These are phyloP conservation scores for Tetrahymena thermophila DNA, from an alignment of 73 alveolate species.

Conservation along the genomic window DNA sequence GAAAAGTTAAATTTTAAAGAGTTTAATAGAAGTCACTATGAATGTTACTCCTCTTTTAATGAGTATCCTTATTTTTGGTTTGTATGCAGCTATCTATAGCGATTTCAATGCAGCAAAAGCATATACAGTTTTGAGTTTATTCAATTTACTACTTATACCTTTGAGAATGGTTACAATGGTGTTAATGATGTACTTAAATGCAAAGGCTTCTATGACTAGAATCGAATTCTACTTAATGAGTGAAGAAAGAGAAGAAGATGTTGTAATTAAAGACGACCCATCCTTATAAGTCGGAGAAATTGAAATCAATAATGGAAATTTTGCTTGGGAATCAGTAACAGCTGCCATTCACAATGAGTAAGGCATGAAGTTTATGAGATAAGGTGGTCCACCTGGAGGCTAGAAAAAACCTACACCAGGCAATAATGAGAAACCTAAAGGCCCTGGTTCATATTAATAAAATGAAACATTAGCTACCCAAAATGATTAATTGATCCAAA, in stretches of 20 bases:
- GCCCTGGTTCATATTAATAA: background rate
- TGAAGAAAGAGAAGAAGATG: background rate
- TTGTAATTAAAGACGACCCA: background rate
- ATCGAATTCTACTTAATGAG: background rate
- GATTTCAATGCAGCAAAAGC: constrained; percentile 57
- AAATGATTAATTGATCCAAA: background rate
- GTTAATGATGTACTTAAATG: constrained; percentile 48
- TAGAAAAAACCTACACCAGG: background rate
- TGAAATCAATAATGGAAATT: background rate
- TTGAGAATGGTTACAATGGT: constrained; percentile 69
- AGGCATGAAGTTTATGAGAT: background rate
- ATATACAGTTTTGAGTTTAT: constrained; percentile 55
- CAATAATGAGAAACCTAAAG: background rate
- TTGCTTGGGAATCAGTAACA: background rate
- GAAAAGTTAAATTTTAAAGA: constrained; percentile 39
- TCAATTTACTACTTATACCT: constrained; percentile 61
- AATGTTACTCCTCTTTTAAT: constrained; percentile 56
- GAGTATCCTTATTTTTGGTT: constrained; percentile 43
- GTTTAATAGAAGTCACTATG: constrained; percentile 47
- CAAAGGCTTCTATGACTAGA: constrained; percentile 68
- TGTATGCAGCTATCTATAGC: constrained; percentile 51
- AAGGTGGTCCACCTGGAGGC: background rate
- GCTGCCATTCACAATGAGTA: background rate
- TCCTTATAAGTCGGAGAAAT: background rate
- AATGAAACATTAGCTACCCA: background rate